These are phyloP conservation scores for Pascua sp. DNA, from an alignment of 1,284 basidiomycete species.

Conservation along the genomic window DNA sequence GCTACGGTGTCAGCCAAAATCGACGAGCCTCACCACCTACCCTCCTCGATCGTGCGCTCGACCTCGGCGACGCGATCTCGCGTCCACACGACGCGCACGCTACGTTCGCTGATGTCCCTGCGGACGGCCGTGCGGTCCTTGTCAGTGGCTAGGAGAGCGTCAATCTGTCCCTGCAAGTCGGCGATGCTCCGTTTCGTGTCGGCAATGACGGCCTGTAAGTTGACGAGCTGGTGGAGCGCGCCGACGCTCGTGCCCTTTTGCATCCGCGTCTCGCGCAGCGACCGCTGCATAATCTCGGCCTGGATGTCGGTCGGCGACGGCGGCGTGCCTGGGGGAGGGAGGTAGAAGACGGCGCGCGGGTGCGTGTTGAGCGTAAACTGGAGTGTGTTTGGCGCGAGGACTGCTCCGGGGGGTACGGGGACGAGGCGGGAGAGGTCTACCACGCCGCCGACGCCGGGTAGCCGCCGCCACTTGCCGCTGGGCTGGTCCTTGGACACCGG, in stretches of 20 bases:
- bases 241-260: constrained; percentile 43
- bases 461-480: constrained; percentile 8
- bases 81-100: constrained; percentile 29
- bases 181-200: constrained; percentile 64
- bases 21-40: constrained; percentile 17
- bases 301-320: constrained; percentile 4
- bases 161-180: constrained; percentile 58
- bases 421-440: constrained; percentile 7
- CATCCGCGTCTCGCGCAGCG: constrained; percentile 48
- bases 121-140: constrained; percentile 54
- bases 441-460: constrained; percentile 7
- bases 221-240: constrained; percentile 55
- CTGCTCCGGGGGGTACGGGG: not conserved
- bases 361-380: constrained; percentile 31
- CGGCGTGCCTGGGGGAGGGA: constrained; percentile 10
- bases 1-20: constrained; percentile 18
- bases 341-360: constrained; percentile 26
- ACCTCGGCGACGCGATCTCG: constrained; percentile 26
- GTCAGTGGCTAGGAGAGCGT: constrained; percentile 56
- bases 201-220: constrained; percentile 63
- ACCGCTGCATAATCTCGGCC: constrained; percentile 35
- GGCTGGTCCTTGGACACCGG: too few relatives aligned
- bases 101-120: constrained; percentile 48
- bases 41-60: constrained; percentile 24
- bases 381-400: constrained; percentile 27